Base-by-base conservation (phyloP, 352 stramenopile species). In the Phytophthora hybrid region DNA sequence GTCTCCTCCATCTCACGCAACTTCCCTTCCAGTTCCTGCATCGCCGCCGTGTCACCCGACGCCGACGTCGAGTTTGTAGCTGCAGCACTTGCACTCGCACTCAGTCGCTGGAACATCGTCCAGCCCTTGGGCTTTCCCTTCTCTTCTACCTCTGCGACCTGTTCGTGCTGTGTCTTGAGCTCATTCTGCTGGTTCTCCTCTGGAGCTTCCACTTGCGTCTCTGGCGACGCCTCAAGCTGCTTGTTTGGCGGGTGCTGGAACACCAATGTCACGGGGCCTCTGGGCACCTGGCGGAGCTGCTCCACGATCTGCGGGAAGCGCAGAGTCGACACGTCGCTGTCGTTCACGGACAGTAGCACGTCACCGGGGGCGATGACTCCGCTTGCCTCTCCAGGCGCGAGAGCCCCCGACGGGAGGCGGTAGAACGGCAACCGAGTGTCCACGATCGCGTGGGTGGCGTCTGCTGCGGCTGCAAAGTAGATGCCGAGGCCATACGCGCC, bases 391-490 rank as follows among this genome's bases (percentile, higher is more conserved):
- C 87, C 87, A 6, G 87, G 85, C 4, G 81, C 87, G 4, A 79
- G 32, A 9, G 60, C 60, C n/a, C 76, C 82, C 44, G 86, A 78
- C 32, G 87, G 87, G 1, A 93, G 76, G 2, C 82, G 84, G 51
- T 93, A 94, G 65, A 94, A 94, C 4, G 87, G 84, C 31, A 90
- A 72, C 10, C 76, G 66, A 2, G 65, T 79, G 66, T 94, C 85
- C 55, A 93, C 87, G 10, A 90, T 69, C 8, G 87, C 87, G 5
- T 73, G 49, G 4, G 49, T 49, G 37, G 41, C 63, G n/a, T 77
- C 70, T 8, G 53, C 64, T 1, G 68, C 64, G 9, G 73, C 72
- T 52, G 70, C 64, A 64, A 94, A 94, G 71, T 94, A 94, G 59
- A 94, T 93, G 19, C 87, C 87, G 19, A 94, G 80, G 16, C 87